phyloP scores from a whole-genome alignment of 352 stramenopile species.

The Phytophthora colocasiae region DNA sequence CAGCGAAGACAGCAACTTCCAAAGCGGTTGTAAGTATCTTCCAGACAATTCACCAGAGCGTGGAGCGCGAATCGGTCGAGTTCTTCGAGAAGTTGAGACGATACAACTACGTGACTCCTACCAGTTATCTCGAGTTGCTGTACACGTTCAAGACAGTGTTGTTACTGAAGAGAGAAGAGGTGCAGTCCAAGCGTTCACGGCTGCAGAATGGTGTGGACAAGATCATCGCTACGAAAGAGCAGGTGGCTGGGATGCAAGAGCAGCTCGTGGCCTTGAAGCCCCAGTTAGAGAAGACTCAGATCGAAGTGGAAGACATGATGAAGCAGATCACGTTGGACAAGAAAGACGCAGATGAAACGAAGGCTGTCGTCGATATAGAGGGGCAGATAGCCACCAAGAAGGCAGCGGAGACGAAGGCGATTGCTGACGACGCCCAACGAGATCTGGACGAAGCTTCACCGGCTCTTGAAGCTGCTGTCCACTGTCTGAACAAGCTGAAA shows the following conservation, averaged over 20 bases:
- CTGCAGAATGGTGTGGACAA: constrained; percentile 94
- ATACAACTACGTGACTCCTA: constrained; percentile 96
- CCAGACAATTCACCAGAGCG: constrained; percentile 91
- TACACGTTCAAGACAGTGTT: constrained; percentile 94
- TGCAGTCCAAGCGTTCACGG: constrained; percentile 84
- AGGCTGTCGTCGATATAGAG: constrained; percentile 91
- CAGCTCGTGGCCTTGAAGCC: constrained; percentile 93
- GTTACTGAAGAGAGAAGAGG: constrained; percentile 89
- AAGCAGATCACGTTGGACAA: constrained; percentile 95
- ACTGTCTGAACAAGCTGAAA: constrained; percentile 93
- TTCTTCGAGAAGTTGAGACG: constrained; percentile 90
- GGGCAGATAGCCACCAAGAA: constrained; percentile 93
- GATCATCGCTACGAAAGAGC: constrained; percentile 92
- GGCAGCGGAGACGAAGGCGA: constrained; percentile 92
- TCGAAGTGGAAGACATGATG: constrained; percentile 94
- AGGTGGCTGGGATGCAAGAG: constrained; percentile 93
- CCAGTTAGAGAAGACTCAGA: constrained; percentile 92
- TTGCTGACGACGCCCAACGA: constrained; percentile 92
- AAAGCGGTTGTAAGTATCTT: constrained; percentile 75
- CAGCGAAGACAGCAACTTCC: constrained; percentile 21
- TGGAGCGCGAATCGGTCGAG: constrained; percentile 79
- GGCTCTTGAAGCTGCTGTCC: constrained; percentile 91
- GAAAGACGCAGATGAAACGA: constrained; percentile 91
- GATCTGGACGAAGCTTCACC: constrained; percentile 94
- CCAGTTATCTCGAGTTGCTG: constrained; percentile 94